phyloP scores from a whole-genome alignment of 2,329 filamentous ascomycete species.

The Metarhizium robertsii region DNA sequence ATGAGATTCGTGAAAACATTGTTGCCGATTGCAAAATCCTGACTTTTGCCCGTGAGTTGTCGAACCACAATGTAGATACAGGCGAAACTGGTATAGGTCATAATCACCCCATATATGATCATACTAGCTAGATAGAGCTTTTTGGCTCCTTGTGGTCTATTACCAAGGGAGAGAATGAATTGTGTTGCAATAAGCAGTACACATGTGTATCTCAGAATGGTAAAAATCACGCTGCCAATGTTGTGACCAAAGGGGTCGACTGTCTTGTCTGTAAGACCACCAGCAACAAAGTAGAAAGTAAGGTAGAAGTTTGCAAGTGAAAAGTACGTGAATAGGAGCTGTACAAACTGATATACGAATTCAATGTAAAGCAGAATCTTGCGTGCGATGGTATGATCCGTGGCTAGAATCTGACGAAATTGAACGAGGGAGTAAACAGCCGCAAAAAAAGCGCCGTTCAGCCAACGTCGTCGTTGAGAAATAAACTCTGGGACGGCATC shows the following conservation, averaged over 20 bases:
- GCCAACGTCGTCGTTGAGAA: conserved; percentile 90
- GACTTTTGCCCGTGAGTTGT: conserved; percentile 53
- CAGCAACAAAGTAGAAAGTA: conserved; percentile 96
- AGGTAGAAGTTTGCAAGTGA: conserved; percentile 98
- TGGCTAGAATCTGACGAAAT: conserved; percentile 85
- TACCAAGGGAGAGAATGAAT: conserved; percentile 94
- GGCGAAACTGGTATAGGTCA: conserved; percentile 90
- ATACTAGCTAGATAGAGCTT: conserved; percentile 83
- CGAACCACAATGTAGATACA: conserved; percentile 79
- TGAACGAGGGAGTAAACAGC: conserved; percentile 96
- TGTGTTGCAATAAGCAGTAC: conserved; percentile 86
- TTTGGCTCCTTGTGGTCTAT: conserved; percentile 88
- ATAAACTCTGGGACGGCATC: conserved; percentile 95
- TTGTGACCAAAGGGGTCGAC: conserved; percentile 89
- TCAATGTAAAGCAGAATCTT: conserved; percentile 92
- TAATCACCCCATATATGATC: conserved; percentile 86
- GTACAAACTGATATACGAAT: conserved; percentile 89
- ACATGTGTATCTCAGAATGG: conserved; percentile 74
- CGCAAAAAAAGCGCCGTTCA: conserved; percentile 97
- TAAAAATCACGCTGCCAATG: conserved; percentile 78
- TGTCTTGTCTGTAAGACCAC: conserved; percentile 67
- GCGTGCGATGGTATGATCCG: conserved; percentile 80
- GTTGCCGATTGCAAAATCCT: conserved; percentile 55
- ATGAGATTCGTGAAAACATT: conserved; percentile 95
- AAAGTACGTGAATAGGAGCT: conserved; percentile 93